Percentiles rank a stretch among this genome's conserved stretches.
phyloP scores from a whole-genome alignment of 2,329 filamentous ascomycete species.

The Aureobasidium sp. region DNA sequence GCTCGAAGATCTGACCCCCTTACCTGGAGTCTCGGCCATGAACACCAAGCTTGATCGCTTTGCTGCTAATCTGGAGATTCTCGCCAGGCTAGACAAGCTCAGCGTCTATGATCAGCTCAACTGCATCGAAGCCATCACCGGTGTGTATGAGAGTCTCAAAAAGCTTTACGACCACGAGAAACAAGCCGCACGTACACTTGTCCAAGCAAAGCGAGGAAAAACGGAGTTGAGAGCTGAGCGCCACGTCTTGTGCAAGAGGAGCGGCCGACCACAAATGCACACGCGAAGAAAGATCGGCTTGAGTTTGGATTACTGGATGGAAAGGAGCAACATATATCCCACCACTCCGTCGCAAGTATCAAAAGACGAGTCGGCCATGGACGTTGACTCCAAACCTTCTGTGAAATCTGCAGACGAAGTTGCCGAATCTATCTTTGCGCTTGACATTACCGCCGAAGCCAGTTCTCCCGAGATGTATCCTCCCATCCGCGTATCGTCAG shows the following conservation, averaged over 20 bases:
- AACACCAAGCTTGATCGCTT: slow-evolving; percentile 67
- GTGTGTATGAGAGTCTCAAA: slow-evolving; percentile 63
- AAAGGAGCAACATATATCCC: slow-evolving; percentile 21
- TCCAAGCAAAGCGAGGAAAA: slow-evolving; percentile 41
- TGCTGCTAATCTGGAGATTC: slow-evolving; percentile 60
- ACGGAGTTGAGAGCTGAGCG: slow-evolving; percentile 46
- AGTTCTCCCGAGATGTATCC: slow-evolving; percentile 43
- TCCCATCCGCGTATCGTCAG: slow-evolving; percentile 62
- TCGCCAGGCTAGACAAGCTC: slow-evolving; percentile 64
- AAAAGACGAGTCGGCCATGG: slow-evolving; percentile 29
- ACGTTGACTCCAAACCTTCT: slow-evolving; percentile 24
- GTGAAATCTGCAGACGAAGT: background rate
- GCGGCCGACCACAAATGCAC: slow-evolving; percentile 67
- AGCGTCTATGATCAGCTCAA: slow-evolving; percentile 63
- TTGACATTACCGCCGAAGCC: slow-evolving; percentile 59
- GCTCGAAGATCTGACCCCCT: slow-evolving; percentile 55
- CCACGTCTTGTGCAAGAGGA: slow-evolving; percentile 61
- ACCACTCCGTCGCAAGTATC: background rate
- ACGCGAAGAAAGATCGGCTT: slow-evolving; percentile 59
- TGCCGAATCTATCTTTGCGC: slow-evolving; percentile 50
- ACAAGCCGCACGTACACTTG: slow-evolving; percentile 39
- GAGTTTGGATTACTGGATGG: slow-evolving; percentile 70
- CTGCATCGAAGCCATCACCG: slow-evolving; percentile 69
- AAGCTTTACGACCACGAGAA: slow-evolving; percentile 67
- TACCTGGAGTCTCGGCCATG: slow-evolving; percentile 54